Conservation (phyloP, 1,284 basidiomycete species). For the Singerocomus inundabilis region DNA sequence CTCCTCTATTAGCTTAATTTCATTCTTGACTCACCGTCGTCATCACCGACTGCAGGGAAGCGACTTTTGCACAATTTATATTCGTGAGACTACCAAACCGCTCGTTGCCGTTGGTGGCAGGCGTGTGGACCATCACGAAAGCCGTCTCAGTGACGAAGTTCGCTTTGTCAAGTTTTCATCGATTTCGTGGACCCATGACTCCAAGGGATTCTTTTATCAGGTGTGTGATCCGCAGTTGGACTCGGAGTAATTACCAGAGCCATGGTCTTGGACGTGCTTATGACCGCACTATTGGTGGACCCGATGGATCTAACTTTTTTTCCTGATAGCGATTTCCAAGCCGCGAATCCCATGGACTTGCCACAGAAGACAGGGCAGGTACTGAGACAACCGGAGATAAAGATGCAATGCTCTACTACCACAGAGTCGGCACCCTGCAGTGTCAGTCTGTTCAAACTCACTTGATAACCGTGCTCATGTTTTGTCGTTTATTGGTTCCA, state of each 20-base stretch:
- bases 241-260: not conserved
- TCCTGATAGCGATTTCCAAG: slow-evolving; percentile 54
- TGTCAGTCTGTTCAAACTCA: slow-evolving; percentile 40
- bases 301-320: slow-evolving; percentile 1
- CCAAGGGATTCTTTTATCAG: slow-evolving; percentile 82
- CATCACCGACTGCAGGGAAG: slow-evolving; percentile 52
- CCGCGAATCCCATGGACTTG: slow-evolving; percentile 46
- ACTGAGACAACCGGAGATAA: slow-evolving; percentile 64
- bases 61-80: slow-evolving; percentile 70
- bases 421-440: slow-evolving; percentile 67
- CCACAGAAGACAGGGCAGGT: slow-evolving; percentile 55
- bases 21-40: slow-evolving; percentile 5
- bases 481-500: not conserved
- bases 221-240: slow-evolving; percentile 34
- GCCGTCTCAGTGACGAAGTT: slow-evolving; percentile 62
- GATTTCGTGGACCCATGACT: slow-evolving; percentile 73
- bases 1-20: not conserved
- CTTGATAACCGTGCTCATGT: slow-evolving; percentile 4
- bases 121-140: slow-evolving; percentile 45
- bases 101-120: slow-evolving; percentile 44
- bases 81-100: slow-evolving; percentile 62
- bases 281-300: not conserved
- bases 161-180: slow-evolving; percentile 75
- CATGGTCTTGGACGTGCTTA: not conserved
- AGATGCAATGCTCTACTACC: slow-evolving; percentile 76